These are phyloP conservation scores for Lentinula guzmanii DNA, from an alignment of 768 basidiomycete genomes.

Conservation along the genomic window DNA sequence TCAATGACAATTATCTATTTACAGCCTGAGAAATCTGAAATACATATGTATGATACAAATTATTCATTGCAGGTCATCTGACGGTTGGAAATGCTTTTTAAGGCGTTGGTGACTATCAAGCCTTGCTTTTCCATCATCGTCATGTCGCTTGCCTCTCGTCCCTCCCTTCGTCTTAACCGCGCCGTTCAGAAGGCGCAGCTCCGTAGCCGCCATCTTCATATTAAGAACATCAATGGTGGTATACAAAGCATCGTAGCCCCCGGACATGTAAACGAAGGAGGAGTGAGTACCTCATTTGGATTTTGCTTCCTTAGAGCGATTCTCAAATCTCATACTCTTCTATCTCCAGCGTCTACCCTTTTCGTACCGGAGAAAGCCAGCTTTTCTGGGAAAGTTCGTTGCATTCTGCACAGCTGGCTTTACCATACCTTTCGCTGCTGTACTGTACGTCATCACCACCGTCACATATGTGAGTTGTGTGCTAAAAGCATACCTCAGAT, in stretches of 20 bases:
- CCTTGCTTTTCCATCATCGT: background rate
- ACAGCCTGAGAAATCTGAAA: background rate
- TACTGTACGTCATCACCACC: background rate
- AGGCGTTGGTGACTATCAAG: background rate
- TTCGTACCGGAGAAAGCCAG: background rate
- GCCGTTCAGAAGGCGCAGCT: background rate
- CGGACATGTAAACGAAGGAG: background rate
- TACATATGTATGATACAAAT: background rate
- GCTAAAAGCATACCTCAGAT: background rate
- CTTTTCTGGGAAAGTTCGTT: background rate
- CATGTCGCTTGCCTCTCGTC: background rate
- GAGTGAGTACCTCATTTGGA: background rate
- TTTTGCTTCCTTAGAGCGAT: too few species aligned
- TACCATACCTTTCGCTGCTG: background rate
- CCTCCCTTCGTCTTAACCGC: background rate
- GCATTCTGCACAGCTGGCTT: constrained; percentile 1
- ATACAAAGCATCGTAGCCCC: background rate
- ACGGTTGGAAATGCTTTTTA: background rate
- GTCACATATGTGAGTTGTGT: background rate
- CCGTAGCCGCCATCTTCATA: background rate
- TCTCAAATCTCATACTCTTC: too few species aligned
- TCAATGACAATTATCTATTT: background rate
- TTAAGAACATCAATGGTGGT: background rate
- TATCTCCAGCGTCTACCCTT: background rate
- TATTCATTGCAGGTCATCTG: background rate